These are phyloP conservation scores for Brassica incana DNA, from an alignment of 345 rosid genomes.

Conservation along the genomic window DNA sequence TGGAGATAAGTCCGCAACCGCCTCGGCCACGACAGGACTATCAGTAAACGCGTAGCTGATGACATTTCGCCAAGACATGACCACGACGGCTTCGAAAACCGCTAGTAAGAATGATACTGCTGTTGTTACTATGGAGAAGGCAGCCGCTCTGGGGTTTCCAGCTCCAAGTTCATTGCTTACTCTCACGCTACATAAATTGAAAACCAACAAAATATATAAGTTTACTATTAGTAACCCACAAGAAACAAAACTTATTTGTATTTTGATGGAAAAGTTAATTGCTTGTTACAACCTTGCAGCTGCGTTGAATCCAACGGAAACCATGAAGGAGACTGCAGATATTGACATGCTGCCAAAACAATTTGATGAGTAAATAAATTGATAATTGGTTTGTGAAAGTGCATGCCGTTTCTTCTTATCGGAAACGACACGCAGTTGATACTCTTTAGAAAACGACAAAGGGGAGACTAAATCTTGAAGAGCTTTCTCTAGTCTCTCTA, in stretches of 20 bases:
- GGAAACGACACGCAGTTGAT: background rate
- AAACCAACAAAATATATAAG: background rate
- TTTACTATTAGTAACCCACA: background rate
- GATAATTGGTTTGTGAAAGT: too few species aligned
- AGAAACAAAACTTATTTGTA: too few species aligned
- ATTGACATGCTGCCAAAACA: conserved; percentile 56
- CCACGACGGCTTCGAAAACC: conserved; percentile 43
- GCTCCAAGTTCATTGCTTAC: conserved; percentile 39
- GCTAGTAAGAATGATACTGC: conserved; percentile 47
- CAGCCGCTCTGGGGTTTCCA: conserved; percentile 64
- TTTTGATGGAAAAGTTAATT: background rate
- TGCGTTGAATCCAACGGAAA: conserved; percentile 66
- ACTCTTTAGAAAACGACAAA: conserved; percentile 12
- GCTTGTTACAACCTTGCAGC: conserved; percentile 56
- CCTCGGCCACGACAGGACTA: conserved; percentile 52
- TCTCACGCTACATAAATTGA: conserved; percentile 46
- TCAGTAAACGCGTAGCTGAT: conserved; percentile 61
- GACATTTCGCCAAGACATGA: conserved; percentile 47
- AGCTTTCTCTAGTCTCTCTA: background rate
- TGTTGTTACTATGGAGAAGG: conserved; percentile 49
- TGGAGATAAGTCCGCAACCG: conserved; percentile 58
- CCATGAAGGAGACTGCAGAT: conserved; percentile 28
- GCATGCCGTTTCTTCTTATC: too few species aligned
- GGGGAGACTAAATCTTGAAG: background rate
- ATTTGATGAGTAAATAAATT: too few species aligned